Evolutionary conservation across 2,329 filamentous ascomycete genomes (phyloP), one percentile per base, ranked within the genome.

Genomic region (Cryphonectria radicalis): DNA sequence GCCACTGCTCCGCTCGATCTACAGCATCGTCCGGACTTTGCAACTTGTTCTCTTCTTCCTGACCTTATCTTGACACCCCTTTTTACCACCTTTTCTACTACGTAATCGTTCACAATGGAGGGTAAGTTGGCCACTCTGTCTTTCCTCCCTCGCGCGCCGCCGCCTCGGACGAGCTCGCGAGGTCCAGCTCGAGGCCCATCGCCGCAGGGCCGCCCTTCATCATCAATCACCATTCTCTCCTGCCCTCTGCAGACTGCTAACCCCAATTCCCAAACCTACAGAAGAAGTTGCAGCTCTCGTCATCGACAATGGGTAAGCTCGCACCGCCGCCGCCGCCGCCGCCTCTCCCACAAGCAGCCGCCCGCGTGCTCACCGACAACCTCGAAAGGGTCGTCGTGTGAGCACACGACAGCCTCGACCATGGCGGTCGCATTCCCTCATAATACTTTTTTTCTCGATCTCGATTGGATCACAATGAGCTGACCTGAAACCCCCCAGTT

Each of bases 201-300:
- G 62, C 69, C 42, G 70, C 60, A 68, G 55, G 40, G 25, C n/a
- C 62, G 22, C 22, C 37, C 25, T 6, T 60, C 53, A 70, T 67
- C 68, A 53, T 72, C 73, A 69, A 66, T 72, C 37, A 53, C 53
- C 13, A 62, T 22, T 62, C 17, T 63, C 32, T 40, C 14, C 25
- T 14, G 3, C 25, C 17, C 22, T 25, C 62, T 14, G 42, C 10
- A 37, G 59, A 72, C 79, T 74, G 80, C 87, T 88, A 77, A 88
- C 81, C 46, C 76, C 73, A 77, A 77, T 82, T 75, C 78, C 75
- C 74, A 74, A 76, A 76, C 32, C 8, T 87, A 86, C 84, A 98
- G 96, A 99, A 91, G 96, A 99, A 94, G 96, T 99, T 87, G 96
- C 96, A 86, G 96, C 96, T 87, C 95, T 99, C 93, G 96, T 99